Base-by-base conservation (phyloP, 352 stramenopile species). In the Blastocystis sp. region DNA sequence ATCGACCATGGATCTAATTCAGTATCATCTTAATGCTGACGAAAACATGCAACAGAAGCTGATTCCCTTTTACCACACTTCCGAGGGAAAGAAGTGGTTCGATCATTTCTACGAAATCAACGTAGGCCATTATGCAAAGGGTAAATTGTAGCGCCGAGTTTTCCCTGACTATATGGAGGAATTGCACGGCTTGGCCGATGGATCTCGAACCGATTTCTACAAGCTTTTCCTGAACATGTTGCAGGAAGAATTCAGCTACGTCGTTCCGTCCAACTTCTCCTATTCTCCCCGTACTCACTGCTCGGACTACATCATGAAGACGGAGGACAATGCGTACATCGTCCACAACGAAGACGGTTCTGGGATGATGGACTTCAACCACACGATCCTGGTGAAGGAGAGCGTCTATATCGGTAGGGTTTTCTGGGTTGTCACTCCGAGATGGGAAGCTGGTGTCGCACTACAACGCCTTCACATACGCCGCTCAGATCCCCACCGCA, bases 111-210 rank as follows among this genome's bases (percentile, higher is more conserved):
- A 76, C 2, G 55, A 89, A 43, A 89, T 45, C 6, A 85, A 85
- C 34, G 73, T 85, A 66, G 5, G 3, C 20, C 5, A 24, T 26
- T 45, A 18, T n/a, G 16, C 9, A 54, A 18, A 3, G 7, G 39
- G 20, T 64, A 24, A 5, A 47, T 24, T 9, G 3, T 41, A 89
- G 66, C 37, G 11, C 3, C 63, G 50, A 11, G 26, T 65, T 18
- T 89, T 79, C 66, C 78, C 78, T 4, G 55, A 89, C 30, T 89
- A 89, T 34, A 89, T 89, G 78, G 78, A 89, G 8, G 78, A 89
- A 26, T 50, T 89, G 18, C 78, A 45, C 7, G 78, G 78, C 50
- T 20, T 89, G 43, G 66, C 63, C 26, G 78, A 89, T 16, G 66
- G 78, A 9, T 76, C 66, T 13, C 20, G 37, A n/a, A 79, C 37